Conservation (phyloP, 768 basidiomycete species). For the Imleria badia region DNA sequence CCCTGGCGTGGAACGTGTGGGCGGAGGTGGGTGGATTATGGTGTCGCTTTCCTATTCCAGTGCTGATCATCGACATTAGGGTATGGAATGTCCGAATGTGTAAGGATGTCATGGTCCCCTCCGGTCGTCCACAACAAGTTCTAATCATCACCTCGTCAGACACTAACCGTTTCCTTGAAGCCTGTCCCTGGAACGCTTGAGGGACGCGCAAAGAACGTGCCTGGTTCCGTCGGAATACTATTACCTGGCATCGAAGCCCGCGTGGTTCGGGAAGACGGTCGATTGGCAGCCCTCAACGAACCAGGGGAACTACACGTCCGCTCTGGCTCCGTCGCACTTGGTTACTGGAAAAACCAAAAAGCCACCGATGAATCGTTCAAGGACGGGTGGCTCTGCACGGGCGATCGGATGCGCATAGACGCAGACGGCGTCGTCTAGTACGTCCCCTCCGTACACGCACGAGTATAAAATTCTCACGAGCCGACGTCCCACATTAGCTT, state of each 20-base stretch:
- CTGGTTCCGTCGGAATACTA: constrained; percentile 56
- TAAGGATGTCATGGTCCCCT: constrained; percentile 33
- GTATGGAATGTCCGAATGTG: constrained; percentile 71
- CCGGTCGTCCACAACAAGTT: not conserved
- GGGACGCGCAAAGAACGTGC: constrained; percentile 39
- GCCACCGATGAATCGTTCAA: constrained; percentile 65
- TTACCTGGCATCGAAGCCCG: constrained; percentile 64
- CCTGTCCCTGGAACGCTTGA: constrained; percentile 46
- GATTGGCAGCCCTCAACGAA: constrained; percentile 53
- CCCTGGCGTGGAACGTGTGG: constrained; percentile 33
- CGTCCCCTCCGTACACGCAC: constrained; percentile 20
- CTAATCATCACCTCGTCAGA: constrained; percentile 38
- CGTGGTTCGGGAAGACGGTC: constrained; percentile 58
- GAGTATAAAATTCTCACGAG: not conserved
- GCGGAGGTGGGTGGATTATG: constrained; percentile 43
- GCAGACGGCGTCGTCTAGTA: constrained; percentile 66
- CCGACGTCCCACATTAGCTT: constrained; percentile 43
- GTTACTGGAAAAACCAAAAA: constrained; percentile 72
- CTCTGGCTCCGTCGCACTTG: constrained; percentile 55
- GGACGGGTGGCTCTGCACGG: constrained; percentile 73
- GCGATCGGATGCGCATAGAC: constrained; percentile 66
- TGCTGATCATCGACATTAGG: constrained; percentile 38
- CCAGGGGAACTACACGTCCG: constrained; percentile 65
- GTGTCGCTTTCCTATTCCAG: not conserved
- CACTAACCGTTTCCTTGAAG: constrained; percentile 48